phyloP scores from a whole-genome alignment of 768 basidiomycete genomes.

The Tremella fuciformis region DNA sequence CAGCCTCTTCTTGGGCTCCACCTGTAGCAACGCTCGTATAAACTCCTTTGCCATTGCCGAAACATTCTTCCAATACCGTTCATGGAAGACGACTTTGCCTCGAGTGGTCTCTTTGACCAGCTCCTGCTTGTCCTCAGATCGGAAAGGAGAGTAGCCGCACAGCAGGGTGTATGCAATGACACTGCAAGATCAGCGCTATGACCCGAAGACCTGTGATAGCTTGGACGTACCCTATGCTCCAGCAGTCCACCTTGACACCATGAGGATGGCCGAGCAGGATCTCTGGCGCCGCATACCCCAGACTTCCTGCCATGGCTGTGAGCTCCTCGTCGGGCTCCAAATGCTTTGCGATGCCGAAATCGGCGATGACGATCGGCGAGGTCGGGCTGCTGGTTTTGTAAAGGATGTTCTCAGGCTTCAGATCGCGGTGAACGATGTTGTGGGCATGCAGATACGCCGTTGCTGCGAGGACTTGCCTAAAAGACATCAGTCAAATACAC shows the following conservation, averaged over 20 bases:
- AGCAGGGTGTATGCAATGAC: slow-evolving; percentile 92
- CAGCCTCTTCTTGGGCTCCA: slow-evolving; percentile 68
- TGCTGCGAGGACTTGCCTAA: slow-evolving; percentile 75
- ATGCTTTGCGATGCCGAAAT: slow-evolving; percentile 76
- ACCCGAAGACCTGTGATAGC: not conserved
- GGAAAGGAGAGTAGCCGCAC: slow-evolving; percentile 93
- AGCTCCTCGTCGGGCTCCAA: slow-evolving; percentile 42
- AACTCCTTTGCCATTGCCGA: slow-evolving; percentile 79
- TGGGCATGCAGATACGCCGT: slow-evolving; percentile 86
- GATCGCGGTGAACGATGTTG: slow-evolving; percentile 91
- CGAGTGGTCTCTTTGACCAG: slow-evolving; percentile 79
- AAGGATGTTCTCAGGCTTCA: slow-evolving; percentile 97
- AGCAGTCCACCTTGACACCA: slow-evolving; percentile 87
- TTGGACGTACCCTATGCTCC: slow-evolving; percentile 80
- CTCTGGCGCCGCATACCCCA: slow-evolving; percentile 84
- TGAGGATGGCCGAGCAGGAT: slow-evolving; percentile 68
- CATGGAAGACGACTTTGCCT: slow-evolving; percentile 85
- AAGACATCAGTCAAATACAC: not conserved
- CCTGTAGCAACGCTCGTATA: slow-evolving; percentile 66
- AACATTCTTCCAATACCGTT: slow-evolving; percentile 89
- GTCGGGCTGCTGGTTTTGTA: slow-evolving; percentile 72
- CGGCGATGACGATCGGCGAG: slow-evolving; percentile 89
- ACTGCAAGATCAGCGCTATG: slow-evolving; percentile 53
- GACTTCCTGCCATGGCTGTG: slow-evolving; percentile 54
- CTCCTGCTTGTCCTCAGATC: slow-evolving; percentile 71